Percentiles rank a stretch among this genome's conserved stretches.
Conservation (phyloP, 2,329 filamentous ascomycete genomes). For the Aspergillus texensis region DNA sequence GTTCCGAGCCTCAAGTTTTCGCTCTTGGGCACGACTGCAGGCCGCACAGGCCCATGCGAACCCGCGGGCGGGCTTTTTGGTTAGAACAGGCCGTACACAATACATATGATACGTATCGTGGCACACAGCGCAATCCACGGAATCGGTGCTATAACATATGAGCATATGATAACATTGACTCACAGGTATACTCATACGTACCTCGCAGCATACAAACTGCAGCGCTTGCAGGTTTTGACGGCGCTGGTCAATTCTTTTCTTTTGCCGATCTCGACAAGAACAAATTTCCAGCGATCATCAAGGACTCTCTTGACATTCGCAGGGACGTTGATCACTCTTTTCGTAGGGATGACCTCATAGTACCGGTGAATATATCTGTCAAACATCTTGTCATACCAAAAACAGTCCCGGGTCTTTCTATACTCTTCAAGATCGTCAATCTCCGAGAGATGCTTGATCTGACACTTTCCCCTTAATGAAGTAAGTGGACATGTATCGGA, state of each 20-base stretch:
- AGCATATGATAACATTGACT: conserved; percentile 24
- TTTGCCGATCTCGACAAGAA: conserved; percentile 89
- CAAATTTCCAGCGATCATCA: conserved; percentile 94
- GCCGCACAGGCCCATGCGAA: conserved; percentile 98
- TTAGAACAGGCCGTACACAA: conserved; percentile 86
- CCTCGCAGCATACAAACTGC: conserved; percentile 86
- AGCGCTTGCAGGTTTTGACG: conserved; percentile 94
- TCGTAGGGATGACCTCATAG: conserved; percentile 94
- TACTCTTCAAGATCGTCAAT: conserved; percentile 81
- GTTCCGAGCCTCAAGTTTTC: conserved; percentile 85
- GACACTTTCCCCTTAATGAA: conserved; percentile 89
- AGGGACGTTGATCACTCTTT: conserved; percentile 92
- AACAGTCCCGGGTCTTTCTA: conserved; percentile 80
- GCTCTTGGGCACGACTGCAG: conserved; percentile 93
- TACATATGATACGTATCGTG: conserved; percentile 97
- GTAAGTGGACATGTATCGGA: conserved; percentile 93
- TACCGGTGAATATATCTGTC: conserved; percentile 98
- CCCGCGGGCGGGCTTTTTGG: conserved; percentile 94
- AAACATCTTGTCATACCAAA: conserved; percentile 97
- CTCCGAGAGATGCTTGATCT: conserved; percentile 84
- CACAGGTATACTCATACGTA: conserved; percentile 49
- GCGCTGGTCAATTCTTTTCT: conserved; percentile 95
- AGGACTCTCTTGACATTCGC: conserved; percentile 93
- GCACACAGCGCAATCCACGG: conserved; percentile 95
- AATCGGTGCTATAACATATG: conserved; percentile 69